Evolutionary conservation across 208 protist species (phyloP).

Genomic region (Crithidia sp.): DNA sequence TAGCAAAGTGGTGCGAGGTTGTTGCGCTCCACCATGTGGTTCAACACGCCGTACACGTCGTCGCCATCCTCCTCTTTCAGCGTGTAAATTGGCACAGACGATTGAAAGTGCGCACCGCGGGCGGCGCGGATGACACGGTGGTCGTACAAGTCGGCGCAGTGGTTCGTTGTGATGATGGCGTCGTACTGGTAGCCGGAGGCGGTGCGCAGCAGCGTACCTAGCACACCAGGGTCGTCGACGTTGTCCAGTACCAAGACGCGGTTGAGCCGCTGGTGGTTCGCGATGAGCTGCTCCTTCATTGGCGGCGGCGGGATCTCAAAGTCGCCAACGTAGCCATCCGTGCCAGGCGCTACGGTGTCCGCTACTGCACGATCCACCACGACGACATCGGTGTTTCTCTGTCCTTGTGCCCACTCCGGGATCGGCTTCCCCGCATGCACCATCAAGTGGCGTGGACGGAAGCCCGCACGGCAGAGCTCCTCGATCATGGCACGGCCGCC

Average conservation of each 20-base stretch:
- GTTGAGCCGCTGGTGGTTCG: constrained; percentile 83
- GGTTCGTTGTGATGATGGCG: constrained; percentile 82
- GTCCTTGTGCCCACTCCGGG: constrained; percentile 53
- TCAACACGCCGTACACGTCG: constrained; percentile 86
- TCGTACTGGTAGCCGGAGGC: constrained; percentile 89
- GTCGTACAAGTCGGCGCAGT: constrained; percentile 92
- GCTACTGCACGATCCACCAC: constrained; percentile 56
- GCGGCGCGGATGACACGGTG: constrained; percentile 86
- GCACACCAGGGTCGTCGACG: constrained; percentile 79
- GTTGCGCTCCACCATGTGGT: constrained; percentile 83
- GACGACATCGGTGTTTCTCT: constrained; percentile 59
- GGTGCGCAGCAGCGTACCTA: constrained; percentile 84
- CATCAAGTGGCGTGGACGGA: constrained; percentile 71
- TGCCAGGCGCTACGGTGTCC: constrained; percentile 64
- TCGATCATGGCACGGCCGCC: constrained; percentile 80
- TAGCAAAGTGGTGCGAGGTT: constrained; percentile 79
- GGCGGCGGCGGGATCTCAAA: constrained; percentile 84
- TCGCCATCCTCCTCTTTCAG: constrained; percentile 89
- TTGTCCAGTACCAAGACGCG: constrained; percentile 91
- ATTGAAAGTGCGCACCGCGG: constrained; percentile 88
- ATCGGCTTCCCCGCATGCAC: constrained; percentile 62
- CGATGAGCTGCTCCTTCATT: constrained; percentile 85
- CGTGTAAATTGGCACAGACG: constrained; percentile 79
- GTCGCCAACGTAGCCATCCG: constrained; percentile 89
- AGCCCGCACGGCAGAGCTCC: constrained; percentile 77